Base-by-base conservation (phyloP, 805 yeast genomes). In the Candida jianshihensis region DNA sequence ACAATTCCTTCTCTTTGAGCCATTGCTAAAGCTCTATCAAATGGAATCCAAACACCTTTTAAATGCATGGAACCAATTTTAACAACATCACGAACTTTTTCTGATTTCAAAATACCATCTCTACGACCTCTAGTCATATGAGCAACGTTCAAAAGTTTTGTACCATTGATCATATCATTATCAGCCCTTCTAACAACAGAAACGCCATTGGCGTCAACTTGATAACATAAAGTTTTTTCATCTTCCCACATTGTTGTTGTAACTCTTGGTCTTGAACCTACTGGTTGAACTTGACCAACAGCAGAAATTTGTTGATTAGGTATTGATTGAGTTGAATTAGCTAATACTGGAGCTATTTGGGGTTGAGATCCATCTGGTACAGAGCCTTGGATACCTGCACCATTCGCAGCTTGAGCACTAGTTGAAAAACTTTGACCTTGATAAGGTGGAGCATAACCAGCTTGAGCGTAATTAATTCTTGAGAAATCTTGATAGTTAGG, bases 171-270 rank as follows among this genome's bases (percentile, higher is more conserved):
- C 84, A 82, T 80, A 59, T 84, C 79, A 55, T 81, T 81, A 59
- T 84, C 92, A 21, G 87, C 92, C 52, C 95, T 71, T 47, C 95
- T 70, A 20, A 84, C 88, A 16, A 84, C 95, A 14, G 81, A 70
- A 31, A 83, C 82, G 38, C 85, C 83, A 44, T 81, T 76, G 39
- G 87, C 89, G 51, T 83, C 92, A 21, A 84, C 90, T 59, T 83
- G 92, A 63, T 83, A 84, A 54, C 92, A 84, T 35, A 84, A 59
- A 1, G 94, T 84, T 47, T 81, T 79, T 53, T 84, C 94, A 54
- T 84, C 94, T 53, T 84, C 92, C 95, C 95, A 84, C 73, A 81
- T 73, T n/a, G 92, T 83, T 17, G 92, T 82, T 35, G 88, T 81
- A 35, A 83, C 86, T 42, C 73, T 60, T 35, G 80, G 78, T 53